Evolutionary conservation across 2,329 filamentous ascomycete species (phyloP).

Genomic region (Leptographium procerum): DNA sequence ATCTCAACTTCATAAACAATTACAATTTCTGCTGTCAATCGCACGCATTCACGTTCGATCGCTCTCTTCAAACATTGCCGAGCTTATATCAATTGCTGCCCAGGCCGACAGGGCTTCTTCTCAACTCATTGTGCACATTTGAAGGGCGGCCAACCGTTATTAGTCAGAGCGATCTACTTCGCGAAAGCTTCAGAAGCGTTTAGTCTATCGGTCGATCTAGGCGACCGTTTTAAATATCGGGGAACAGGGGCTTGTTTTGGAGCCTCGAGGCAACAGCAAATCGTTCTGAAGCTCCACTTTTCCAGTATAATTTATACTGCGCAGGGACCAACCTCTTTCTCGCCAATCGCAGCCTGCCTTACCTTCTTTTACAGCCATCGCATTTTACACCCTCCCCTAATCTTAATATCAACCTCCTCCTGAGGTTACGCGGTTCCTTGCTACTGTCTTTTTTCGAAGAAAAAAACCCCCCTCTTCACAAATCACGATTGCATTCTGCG

Average conservation of each 20-base stretch:
- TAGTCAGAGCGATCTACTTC: not conserved
- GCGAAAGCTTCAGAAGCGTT: not conserved
- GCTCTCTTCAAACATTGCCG: no score
- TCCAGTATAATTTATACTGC: not conserved
- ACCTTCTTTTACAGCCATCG: not conserved
- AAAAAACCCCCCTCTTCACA: not conserved
- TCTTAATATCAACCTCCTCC: not conserved
- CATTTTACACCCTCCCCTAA: not conserved
- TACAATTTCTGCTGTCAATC: not conserved
- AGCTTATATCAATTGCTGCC: no score
- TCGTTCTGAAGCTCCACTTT: not conserved
- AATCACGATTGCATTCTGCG: not conserved
- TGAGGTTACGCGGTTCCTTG: not conserved
- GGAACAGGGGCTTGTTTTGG: not conserved
- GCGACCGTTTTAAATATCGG: not conserved
- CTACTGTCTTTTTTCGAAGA: not conserved
- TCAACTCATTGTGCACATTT: not conserved
- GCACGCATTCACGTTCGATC: no score
- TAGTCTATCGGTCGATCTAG: not conserved
- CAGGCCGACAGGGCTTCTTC: not conserved
- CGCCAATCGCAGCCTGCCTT: not conserved
- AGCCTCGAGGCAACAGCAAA: not conserved
- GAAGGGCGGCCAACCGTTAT: not conserved
- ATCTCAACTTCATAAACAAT: not conserved
- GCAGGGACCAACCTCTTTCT: not conserved